A percentile compares a stretch with the other conserved stretches of the same genome.
Evolutionary conservation across 805 yeast genomes (phyloP).

Genomic region (Sungouiella thailandica): DNA sequence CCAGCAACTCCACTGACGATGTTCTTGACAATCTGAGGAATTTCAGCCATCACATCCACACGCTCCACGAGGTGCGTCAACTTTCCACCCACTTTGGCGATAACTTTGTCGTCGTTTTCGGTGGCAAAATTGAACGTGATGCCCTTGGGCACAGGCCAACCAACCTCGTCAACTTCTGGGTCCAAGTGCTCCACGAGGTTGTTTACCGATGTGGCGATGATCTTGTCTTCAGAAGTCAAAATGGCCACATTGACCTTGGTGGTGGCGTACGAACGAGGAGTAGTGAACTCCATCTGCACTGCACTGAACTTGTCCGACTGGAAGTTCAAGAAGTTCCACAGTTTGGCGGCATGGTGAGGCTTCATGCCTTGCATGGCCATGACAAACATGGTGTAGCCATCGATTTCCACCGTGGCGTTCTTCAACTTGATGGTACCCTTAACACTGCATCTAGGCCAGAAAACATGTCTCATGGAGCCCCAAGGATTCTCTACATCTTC

Average conservation of each 20-base stretch:
- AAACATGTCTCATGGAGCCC: slow-evolving; percentile 95
- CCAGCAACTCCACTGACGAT: slow-evolving; percentile 94
- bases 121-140: slow-evolving; percentile 53
- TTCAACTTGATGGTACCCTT: slow-evolving; percentile 57
- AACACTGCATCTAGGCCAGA: slow-evolving; percentile 88
- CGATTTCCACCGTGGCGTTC: slow-evolving; percentile 31
- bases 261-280: slow-evolving; percentile 84
- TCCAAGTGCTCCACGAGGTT: slow-evolving; percentile 58
- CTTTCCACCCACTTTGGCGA: slow-evolving; percentile 54
- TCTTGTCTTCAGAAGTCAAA: slow-evolving; percentile 57
- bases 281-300: slow-evolving; percentile 90
- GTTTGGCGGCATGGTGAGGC: slow-evolving; percentile 97
- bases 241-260: slow-evolving; percentile 80
- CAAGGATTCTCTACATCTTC: slow-evolving; percentile 80
- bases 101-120: slow-evolving; percentile 34
- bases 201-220: slow-evolving; percentile 58
- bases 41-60: slow-evolving; percentile 96
- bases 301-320: slow-evolving; percentile 73
- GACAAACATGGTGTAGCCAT: slow-evolving; percentile 72
- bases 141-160: slow-evolving; percentile 82
- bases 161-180: slow-evolving; percentile 62
- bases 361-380: slow-evolving; percentile 99
- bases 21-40: slow-evolving; percentile 89
- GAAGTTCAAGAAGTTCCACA: slow-evolving; percentile 92
- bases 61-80: slow-evolving; percentile 70